Evolutionary conservation across 148 eudicot species (phyloP).

Genomic region (Selenicereus undatus): DNA sequence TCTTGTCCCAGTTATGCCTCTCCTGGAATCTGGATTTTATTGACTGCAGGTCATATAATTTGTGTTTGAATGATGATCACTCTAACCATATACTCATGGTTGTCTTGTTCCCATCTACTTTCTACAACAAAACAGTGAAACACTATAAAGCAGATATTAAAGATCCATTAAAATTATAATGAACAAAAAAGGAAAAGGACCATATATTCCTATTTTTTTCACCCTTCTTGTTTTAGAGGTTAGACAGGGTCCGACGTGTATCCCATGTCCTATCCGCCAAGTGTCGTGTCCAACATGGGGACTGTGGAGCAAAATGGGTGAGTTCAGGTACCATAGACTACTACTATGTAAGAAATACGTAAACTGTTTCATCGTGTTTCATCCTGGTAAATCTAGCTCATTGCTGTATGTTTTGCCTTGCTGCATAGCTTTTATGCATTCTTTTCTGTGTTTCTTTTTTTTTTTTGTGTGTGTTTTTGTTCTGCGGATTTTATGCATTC

Average conservation of each 20-base stretch:
- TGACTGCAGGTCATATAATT: neutral
- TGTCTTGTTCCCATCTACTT: neutral
- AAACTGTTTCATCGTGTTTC: neutral
- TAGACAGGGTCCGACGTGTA: too few species aligned
- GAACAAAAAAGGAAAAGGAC: too few species aligned
- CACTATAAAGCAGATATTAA: neutral
- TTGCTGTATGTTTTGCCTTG: neutral
- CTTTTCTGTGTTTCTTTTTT: neutral
- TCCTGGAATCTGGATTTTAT: neutral
- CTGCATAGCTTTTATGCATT: neutral
- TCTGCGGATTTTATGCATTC: neutral
- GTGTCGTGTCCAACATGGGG: too few species aligned
- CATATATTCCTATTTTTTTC: too few species aligned
- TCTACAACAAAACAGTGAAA: neutral
- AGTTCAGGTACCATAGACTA: neutral
- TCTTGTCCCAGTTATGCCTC: neutral
- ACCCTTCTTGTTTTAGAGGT: too few species aligned
- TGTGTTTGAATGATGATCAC: neutral
- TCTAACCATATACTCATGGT: neutral
- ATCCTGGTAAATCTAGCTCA: neutral
- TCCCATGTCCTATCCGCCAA: too few species aligned
- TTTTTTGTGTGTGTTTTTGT: neutral
- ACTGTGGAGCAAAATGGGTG: too few species aligned
- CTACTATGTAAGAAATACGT: neutral
- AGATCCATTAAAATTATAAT: too few species aligned